phyloP scores from a whole-genome alignment of 306 rosid genomes.

The Begonia loranthoides region DNA sequence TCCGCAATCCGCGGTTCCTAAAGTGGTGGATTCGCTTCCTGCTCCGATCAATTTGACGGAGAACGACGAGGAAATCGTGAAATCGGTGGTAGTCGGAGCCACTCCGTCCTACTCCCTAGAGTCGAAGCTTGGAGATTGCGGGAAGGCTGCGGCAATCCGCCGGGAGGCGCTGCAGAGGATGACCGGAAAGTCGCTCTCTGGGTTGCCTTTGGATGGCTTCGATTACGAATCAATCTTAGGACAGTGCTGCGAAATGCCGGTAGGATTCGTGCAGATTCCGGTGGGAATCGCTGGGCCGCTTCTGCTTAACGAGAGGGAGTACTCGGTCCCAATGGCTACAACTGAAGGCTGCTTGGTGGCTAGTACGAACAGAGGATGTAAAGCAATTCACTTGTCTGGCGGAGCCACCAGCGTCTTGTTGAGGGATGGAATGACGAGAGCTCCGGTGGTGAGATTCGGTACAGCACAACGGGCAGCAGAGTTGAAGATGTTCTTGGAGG shows the following conservation, averaged over 20 bases:
- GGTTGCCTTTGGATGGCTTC: slow-evolving; percentile 58
- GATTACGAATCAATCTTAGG: slow-evolving; percentile 70
- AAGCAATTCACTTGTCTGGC: slow-evolving; percentile 67
- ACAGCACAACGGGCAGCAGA: slow-evolving; percentile 60
- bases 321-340: slow-evolving; percentile 82
- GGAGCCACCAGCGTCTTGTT: slow-evolving; percentile 59
- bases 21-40: slow-evolving; percentile 12
- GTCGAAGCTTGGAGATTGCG: slow-evolving; percentile 52
- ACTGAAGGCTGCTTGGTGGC: slow-evolving; percentile 86
- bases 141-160: slow-evolving; percentile 51
- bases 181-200: slow-evolving; percentile 35
- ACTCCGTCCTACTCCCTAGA: slow-evolving; percentile 67
- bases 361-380: slow-evolving; percentile 79
- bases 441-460: slow-evolving; percentile 66
- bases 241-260: slow-evolving; percentile 94
- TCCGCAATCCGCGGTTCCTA: slow-evolving; percentile 12
- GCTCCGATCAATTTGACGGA: neutral
- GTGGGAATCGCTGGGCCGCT: slow-evolving; percentile 90
- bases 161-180: slow-evolving; percentile 49
- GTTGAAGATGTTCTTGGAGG: slow-evolving; percentile 61
- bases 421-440: slow-evolving; percentile 78
- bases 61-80: slow-evolving; percentile 52
- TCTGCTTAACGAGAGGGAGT: slow-evolving; percentile 52
- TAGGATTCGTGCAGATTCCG: slow-evolving; percentile 73
- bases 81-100: slow-evolving; percentile 38